phyloP scores from a whole-genome alignment of 2,329 filamentous ascomycete species.

The Scleromitrula shiraiana region DNA sequence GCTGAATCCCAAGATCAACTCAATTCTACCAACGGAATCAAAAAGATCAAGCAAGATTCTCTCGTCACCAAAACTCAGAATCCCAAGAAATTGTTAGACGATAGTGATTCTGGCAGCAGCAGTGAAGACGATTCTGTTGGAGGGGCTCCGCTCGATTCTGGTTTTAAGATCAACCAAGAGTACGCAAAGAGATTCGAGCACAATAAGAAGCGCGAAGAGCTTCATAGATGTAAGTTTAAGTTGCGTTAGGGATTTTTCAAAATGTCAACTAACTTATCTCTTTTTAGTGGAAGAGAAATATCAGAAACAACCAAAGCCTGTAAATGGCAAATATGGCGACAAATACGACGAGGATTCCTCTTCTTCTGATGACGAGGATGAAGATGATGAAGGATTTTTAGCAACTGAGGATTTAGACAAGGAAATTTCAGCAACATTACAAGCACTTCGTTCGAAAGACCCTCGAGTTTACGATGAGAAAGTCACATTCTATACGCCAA shows the following conservation, averaged over 20 bases:
- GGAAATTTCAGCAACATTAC: constrained; percentile 78
- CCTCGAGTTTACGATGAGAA: constrained; percentile 80
- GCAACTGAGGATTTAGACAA: constrained; percentile 78
- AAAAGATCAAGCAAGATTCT: constrained; percentile 25
- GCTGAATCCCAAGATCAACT: constrained; percentile 22
- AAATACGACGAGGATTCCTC: constrained; percentile 49
- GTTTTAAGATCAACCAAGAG: constrained; percentile 80
- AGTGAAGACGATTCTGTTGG: constrained; percentile 30
- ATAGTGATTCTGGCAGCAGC: constrained; percentile 33
- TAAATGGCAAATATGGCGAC: constrained; percentile 35
- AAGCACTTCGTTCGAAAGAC: constrained; percentile 84
- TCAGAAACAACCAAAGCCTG: constrained; percentile 35
- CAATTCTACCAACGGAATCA: constrained; percentile 15
- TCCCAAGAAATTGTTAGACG: constrained; percentile 39
- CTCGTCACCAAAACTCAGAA: constrained; percentile 11
- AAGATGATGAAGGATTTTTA: constrained; percentile 85
- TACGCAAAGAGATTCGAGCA: constrained; percentile 87
- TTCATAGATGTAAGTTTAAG: constrained; percentile 51
- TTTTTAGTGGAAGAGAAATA: constrained; percentile 80
- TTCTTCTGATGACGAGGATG: constrained; percentile 66
- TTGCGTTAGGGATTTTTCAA: constrained; percentile 14
- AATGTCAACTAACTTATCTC: constrained; percentile 13
- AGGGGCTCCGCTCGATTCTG: constrained; percentile 31
- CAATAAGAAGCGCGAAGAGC: constrained; percentile 94
- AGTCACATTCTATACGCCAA: constrained; percentile 66